Percentiles rank a stretch among this genome's conserved stretches.
Conservation (phyloP, 768 basidiomycete species). For the Lentinula lateritia region DNA sequence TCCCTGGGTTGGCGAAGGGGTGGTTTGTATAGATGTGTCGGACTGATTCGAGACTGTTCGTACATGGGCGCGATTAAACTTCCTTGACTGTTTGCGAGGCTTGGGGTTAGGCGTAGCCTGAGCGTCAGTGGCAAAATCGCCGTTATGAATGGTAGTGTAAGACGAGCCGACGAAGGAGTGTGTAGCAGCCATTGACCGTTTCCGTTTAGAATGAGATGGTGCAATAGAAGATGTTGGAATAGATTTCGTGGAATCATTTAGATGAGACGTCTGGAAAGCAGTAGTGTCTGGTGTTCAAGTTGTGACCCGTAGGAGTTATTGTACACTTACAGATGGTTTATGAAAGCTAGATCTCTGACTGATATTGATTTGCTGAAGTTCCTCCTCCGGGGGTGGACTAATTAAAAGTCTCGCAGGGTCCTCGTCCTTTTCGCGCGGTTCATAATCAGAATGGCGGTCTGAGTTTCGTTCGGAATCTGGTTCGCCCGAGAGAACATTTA, state of each 20-base stretch:
- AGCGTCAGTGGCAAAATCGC: slow-evolving; percentile 23
- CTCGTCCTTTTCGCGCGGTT: slow-evolving; percentile 6
- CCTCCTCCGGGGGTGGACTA: slow-evolving; percentile 63
- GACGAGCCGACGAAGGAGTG: slow-evolving; percentile 11
- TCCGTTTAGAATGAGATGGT: slow-evolving; percentile 9
- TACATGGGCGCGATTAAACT: slow-evolving; percentile 1
- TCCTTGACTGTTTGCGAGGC: slow-evolving; percentile 41
- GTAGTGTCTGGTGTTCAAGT: background rate
- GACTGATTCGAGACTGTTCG: slow-evolving; percentile 7
- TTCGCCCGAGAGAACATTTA: background rate
- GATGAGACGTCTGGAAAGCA: background rate
- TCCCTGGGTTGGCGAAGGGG: slow-evolving; percentile 7
- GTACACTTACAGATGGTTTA: slow-evolving; percentile 17
- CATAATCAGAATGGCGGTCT: slow-evolving; percentile 1
- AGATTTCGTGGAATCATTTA: background rate
- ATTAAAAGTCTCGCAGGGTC: slow-evolving; percentile 30
- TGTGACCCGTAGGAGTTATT: background rate
- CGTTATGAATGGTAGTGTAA: slow-evolving; percentile 29
- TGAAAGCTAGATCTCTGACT: slow-evolving; percentile 15
- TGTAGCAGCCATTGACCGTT: slow-evolving; percentile 7
- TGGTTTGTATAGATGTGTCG: background rate
- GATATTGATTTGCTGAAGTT: slow-evolving; percentile 19
- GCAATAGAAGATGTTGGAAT: background rate
- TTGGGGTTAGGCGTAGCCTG: slow-evolving; percentile 55
- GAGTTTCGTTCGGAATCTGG: background rate